phyloP scores from a whole-genome alignment of 208 protist genomes.

The Acanthamoeba lenticulata region DNA sequence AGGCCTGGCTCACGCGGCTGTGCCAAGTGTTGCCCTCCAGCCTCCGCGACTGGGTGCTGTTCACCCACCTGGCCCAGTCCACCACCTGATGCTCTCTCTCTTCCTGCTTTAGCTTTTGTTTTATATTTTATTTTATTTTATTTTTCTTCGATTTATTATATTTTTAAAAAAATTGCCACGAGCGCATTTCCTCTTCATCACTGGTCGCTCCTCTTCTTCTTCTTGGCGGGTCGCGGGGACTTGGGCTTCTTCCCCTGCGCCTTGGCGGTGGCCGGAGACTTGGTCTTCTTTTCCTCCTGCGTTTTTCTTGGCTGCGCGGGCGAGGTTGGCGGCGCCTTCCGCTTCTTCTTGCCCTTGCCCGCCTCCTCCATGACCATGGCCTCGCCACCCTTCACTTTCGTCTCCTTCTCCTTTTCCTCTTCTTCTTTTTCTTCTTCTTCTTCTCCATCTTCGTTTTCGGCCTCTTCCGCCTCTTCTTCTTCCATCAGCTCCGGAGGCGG shows the following conservation, averaged over 20 bases:
- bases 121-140: no score
- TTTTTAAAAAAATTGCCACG: background rate
- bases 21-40: background rate
- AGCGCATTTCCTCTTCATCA: no score
- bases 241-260: background rate
- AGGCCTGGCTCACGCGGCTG: background rate
- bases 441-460: background rate
- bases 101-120: background rate
- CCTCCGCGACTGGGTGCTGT: conserved; percentile 1
- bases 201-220: no score
- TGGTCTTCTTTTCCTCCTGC: background rate
- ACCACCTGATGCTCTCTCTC: background rate
- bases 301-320: background rate
- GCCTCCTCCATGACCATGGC: background rate
- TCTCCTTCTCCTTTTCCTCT: background rate
- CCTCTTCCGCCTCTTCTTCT: background rate
- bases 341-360: background rate
- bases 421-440: background rate
- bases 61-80: background rate
- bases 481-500: conserved; percentile 29
- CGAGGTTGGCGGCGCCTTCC: background rate
- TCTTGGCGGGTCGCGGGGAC: no score
- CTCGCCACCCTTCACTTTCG: background rate
- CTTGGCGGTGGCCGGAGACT: background rate
- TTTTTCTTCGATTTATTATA: no score